These are phyloP conservation scores for Aureobasidium vineae DNA, from an alignment of 2,329 filamentous ascomycete species.

Conservation along the genomic window DNA sequence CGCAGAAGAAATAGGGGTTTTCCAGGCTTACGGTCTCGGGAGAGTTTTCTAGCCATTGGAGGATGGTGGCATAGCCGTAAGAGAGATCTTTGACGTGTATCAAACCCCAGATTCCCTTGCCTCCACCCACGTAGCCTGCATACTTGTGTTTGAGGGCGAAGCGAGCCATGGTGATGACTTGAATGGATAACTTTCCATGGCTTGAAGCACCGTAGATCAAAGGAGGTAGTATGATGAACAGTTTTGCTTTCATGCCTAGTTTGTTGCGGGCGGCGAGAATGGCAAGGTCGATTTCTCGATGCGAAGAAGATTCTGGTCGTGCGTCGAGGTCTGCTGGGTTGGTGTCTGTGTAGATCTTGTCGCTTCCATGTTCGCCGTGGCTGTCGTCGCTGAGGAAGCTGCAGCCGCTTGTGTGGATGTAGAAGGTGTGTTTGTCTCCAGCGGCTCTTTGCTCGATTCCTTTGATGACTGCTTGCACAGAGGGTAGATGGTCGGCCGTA, in stretches of 20 bases:
- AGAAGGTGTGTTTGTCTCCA: slow-evolving; percentile 44
- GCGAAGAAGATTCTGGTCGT: slow-evolving; percentile 45
- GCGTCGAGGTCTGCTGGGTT: slow-evolving; percentile 44
- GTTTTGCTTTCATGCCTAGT: slow-evolving; percentile 44
- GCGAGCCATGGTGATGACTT: slow-evolving; percentile 49
- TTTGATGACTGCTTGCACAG: slow-evolving; percentile 47
- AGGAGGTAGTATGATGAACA: slow-evolving; percentile 51
- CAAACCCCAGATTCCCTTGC: slow-evolving; percentile 44
- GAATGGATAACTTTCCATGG: slow-evolving; percentile 48
- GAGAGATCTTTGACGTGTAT: slow-evolving; percentile 53
- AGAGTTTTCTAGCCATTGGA: slow-evolving; percentile 47
- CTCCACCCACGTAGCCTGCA: slow-evolving; percentile 48
- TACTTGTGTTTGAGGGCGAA: slow-evolving; percentile 52
- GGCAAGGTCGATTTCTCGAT: slow-evolving; percentile 48
- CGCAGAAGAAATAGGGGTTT: slow-evolving; percentile 54
- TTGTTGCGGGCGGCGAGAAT: slow-evolving; percentile 43
- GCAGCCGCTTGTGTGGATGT: slow-evolving; percentile 52
- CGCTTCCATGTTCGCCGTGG: slow-evolving; percentile 38
- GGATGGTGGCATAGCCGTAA: slow-evolving; percentile 45
- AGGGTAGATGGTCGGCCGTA: slow-evolving; percentile 50
- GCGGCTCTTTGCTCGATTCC: slow-evolving; percentile 45
- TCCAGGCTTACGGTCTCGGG: slow-evolving; percentile 37
- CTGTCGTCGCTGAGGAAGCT: slow-evolving; percentile 44
- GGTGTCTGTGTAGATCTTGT: slow-evolving; percentile 48
- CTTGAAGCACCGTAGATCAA: slow-evolving; percentile 47